Percentiles rank a stretch among this genome's conserved stretches.
Conservation (phyloP, 2,329 filamentous ascomycete species). For the Endoconidiophora polonica region DNA sequence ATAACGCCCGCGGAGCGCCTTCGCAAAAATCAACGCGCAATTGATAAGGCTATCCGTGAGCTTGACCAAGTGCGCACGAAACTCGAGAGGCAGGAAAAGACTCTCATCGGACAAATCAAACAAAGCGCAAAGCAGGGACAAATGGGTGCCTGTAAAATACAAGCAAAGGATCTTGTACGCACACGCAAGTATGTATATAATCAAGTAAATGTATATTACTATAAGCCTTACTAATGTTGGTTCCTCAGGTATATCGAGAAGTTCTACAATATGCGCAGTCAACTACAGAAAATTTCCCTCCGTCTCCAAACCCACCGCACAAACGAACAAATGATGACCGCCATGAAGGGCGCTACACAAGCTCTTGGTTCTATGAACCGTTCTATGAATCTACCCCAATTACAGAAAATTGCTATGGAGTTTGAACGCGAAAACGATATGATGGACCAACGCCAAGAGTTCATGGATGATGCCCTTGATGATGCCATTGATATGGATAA, state of each 20-base stretch:
- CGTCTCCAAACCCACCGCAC: constrained; percentile 95
- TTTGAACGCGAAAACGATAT: constrained; percentile 98
- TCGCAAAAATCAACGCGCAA: constrained; percentile 85
- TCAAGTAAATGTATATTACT: not conserved
- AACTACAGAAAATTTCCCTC: constrained; percentile 87
- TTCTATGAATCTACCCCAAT: constrained; percentile 87
- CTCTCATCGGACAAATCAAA: constrained; percentile 88
- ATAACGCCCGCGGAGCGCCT: constrained; percentile 90
- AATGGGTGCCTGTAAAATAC: constrained; percentile 96
- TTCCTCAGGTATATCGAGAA: constrained; percentile 71
- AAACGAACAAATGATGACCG: constrained; percentile 99
- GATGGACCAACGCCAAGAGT: constrained; percentile 97
- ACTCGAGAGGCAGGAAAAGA: constrained; percentile 97
- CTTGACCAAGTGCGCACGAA: constrained; percentile 89
- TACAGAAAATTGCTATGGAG: constrained; percentile 96
- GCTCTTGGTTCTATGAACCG: constrained; percentile 93
- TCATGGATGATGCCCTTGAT: constrained; percentile 99
- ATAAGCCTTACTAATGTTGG: not conserved
- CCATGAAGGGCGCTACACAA: constrained; percentile 93
- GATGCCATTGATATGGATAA: constrained; percentile 82
- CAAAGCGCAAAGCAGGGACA: constrained; percentile 96
- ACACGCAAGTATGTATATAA: constrained; percentile 49
- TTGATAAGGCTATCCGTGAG: constrained; percentile 94
- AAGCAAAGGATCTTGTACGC: constrained; percentile 89
- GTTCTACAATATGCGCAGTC: constrained; percentile 96